Evolutionary conservation across 2,329 filamentous ascomycete genomes (phyloP).

Genomic region (Neophaeococcomyces mojaviensis): DNA sequence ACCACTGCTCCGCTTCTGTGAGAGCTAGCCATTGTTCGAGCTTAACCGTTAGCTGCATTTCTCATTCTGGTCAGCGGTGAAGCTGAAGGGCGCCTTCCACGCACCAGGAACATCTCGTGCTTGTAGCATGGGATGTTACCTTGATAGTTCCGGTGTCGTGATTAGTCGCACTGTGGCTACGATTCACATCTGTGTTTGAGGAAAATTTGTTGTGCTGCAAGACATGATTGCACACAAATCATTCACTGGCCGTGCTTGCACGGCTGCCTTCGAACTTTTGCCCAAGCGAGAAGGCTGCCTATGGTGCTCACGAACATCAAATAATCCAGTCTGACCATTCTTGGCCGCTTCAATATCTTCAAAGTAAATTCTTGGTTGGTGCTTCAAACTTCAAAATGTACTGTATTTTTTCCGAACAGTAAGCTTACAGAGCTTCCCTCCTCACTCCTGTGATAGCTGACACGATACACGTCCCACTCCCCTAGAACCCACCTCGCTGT

Average conservation of each 20-base stretch:
- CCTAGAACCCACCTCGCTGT: too few relatives aligned
- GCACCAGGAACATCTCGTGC: background rate
- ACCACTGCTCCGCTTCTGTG: background rate
- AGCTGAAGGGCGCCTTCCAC: constrained; percentile 6
- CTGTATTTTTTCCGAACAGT: too few relatives aligned
- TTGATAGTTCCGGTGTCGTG: background rate
- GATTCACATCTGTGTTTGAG: background rate
- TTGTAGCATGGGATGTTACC: background rate
- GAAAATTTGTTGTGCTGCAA: background rate
- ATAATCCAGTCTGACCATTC: too few relatives aligned
- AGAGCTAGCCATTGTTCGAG: background rate
- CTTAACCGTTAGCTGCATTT: background rate
- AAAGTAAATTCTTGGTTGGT: too few relatives aligned
- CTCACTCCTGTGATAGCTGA: too few relatives aligned
- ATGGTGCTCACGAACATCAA: too few relatives aligned
- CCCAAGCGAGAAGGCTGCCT: too few relatives aligned
- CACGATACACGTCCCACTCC: too few relatives aligned
- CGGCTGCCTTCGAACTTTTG: too few relatives aligned
- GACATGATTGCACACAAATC: background rate
- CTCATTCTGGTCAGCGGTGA: constrained; percentile 4
- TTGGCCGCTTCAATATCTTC: too few relatives aligned
- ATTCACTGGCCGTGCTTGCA: background rate
- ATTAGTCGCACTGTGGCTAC: background rate
- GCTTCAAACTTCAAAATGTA: too few relatives aligned
- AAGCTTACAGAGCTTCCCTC: too few relatives aligned